A percentile compares a stretch with the other conserved stretches of the same genome.
phyloP scores from a whole-genome alignment of 176 grass and related monocot genomes.

The Tillandsia fasciculata region DNA sequence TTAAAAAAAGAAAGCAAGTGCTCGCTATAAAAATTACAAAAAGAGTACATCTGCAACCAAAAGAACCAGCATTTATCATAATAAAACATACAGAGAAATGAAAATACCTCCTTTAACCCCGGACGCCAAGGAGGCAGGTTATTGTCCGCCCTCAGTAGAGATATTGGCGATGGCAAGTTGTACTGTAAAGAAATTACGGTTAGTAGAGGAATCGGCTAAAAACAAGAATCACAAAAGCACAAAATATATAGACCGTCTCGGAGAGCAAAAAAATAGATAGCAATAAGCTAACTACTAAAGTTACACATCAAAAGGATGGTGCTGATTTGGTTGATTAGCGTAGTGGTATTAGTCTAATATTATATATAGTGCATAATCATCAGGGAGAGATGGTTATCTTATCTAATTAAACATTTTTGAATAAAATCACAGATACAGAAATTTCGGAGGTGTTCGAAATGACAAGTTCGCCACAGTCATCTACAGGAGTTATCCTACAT shows the following conservation, averaged over 20 bases:
- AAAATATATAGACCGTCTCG: neutral
- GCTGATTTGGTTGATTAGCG: too few relatives aligned
- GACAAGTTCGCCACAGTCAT: too few relatives aligned
- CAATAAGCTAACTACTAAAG: neutral
- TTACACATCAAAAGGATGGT: too few relatives aligned
- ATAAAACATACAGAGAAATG: slow-evolving; percentile 5
- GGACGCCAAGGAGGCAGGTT: slow-evolving; percentile 85
- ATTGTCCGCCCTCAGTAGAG: slow-evolving; percentile 83
- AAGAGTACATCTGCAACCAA: neutral
- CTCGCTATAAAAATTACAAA: neutral
- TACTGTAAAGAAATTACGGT: slow-evolving; percentile 54
- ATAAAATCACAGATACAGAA: too few relatives aligned
- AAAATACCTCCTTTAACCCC: slow-evolving; percentile 65
- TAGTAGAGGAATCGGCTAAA: neutral
- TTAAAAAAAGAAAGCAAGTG: neutral
- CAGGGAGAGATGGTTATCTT: too few relatives aligned
- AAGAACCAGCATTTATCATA: neutral
- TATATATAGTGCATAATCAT: too few relatives aligned
- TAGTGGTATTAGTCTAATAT: too few relatives aligned
- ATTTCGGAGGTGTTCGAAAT: too few relatives aligned
- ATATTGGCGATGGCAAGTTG: slow-evolving; percentile 70
- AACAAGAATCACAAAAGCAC: neutral
- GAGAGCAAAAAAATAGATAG: neutral
- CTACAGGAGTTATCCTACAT: too few relatives aligned
- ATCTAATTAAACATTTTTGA: too few relatives aligned